Percentiles rank a stretch among this genome's conserved stretches.
Conservation (phyloP, 2,329 filamentous ascomycete species). For the Mollisia scopiformis region DNA sequence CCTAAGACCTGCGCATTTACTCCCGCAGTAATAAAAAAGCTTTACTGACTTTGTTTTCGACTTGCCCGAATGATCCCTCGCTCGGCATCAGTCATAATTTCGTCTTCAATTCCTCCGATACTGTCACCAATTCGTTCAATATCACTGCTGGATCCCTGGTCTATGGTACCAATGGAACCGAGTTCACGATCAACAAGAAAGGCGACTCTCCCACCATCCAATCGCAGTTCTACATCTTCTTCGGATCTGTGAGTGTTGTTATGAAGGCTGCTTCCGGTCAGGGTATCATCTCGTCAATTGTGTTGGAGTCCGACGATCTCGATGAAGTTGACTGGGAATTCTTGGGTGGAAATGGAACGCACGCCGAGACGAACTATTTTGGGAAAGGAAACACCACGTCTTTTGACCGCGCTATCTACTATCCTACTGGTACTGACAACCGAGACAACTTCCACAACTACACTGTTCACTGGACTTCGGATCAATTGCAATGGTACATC, state of each 20-base stretch:
- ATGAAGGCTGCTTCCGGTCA: conserved; percentile 75
- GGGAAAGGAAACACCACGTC: conserved; percentile 73
- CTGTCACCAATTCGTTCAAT: conserved; percentile 63
- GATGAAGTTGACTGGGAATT: conserved; percentile 92
- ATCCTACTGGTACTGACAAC: conserved; percentile 55
- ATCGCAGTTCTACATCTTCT: conserved; percentile 85
- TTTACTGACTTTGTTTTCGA: too few species aligned
- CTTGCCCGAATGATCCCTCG: conserved; percentile 72
- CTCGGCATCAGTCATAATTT: conserved; percentile 66
- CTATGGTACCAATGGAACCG: conserved; percentile 66
- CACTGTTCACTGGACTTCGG: conserved; percentile 72
- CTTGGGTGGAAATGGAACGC: conserved; percentile 65
- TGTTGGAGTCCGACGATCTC: conserved; percentile 80
- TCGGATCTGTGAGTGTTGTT: conserved; percentile 75
- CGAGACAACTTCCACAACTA: conserved; percentile 68
- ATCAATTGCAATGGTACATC: conserved; percentile 68
- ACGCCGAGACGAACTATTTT: conserved; percentile 76
- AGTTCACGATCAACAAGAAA: conserved; percentile 71
- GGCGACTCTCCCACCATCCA: conserved; percentile 79
- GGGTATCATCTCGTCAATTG: conserved; percentile 81
- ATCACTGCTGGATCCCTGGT: conserved; percentile 67
- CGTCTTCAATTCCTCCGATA: conserved; percentile 63
- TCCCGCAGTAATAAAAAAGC: too few species aligned
- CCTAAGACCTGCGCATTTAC: too few species aligned
- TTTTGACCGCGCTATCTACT: conserved; percentile 70